A percentile compares a stretch with the other conserved stretches of the same genome.
phyloP scores from a whole-genome alignment of 1,284 basidiomycete genomes.

The Hortiboletus rubellus region DNA sequence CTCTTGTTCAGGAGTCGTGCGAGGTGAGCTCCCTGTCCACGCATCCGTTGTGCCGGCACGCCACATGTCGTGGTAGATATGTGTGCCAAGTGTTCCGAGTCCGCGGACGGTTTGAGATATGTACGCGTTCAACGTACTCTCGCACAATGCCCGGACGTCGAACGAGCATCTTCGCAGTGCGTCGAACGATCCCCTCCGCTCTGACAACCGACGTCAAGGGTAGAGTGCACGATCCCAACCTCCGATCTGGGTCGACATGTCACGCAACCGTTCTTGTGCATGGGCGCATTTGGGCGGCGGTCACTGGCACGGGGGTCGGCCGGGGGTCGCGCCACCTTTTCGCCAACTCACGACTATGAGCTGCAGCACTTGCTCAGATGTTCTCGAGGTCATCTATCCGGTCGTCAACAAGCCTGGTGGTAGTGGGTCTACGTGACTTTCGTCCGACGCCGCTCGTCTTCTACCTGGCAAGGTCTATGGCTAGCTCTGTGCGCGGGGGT shows the following conservation, averaged over 20 bases:
- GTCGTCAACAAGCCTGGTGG: not conserved
- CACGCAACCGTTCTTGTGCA: not conserved
- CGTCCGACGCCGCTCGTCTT: not conserved
- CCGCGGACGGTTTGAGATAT: not conserved
- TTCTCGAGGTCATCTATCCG: not conserved
- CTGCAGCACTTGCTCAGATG: not conserved
- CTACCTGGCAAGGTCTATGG: not conserved
- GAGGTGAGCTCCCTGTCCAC: not conserved
- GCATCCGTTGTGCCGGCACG: not conserved
- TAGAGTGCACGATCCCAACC: not conserved
- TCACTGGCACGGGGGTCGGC: too few species aligned
- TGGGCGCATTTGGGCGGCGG: not conserved
- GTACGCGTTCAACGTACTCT: not conserved
- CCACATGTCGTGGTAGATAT: not conserved
- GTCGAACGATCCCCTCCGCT: not conserved
- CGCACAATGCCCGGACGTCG: not conserved
- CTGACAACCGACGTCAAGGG: not conserved
- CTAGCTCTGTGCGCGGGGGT: not conserved
- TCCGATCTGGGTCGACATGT: not conserved
- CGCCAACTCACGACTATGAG: not conserved
- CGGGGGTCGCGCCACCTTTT: not conserved
- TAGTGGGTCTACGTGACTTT: not conserved
- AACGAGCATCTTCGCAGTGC: not conserved
- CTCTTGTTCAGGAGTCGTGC: not conserved
- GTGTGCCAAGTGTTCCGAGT: not conserved